Conservation (phyloP, 1,284 basidiomycete genomes). For the Kwoniella shivajii region DNA sequence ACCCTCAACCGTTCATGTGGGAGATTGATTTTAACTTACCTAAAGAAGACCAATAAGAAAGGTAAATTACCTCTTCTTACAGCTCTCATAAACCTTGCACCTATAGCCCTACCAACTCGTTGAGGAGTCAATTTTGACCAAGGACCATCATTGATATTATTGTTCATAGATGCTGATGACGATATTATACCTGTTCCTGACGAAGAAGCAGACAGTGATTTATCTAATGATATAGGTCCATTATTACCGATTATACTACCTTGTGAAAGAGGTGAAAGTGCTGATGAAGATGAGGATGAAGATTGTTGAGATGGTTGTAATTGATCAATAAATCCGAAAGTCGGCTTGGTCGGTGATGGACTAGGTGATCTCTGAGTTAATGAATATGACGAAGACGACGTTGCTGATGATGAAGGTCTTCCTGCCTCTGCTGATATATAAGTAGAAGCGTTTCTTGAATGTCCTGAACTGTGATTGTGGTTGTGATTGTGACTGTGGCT, state of each 20-base stretch:
- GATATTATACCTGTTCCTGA: neutral
- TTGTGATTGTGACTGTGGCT: too few species aligned
- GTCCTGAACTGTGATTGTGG: neutral
- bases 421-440: conserved; percentile 15
- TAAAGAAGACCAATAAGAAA: conserved; percentile 42
- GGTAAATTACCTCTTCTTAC: conserved; percentile 40
- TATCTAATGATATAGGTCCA: conserved; percentile 6
- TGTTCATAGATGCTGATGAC: too few species aligned
- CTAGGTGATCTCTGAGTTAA: conserved; percentile 12
- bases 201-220: neutral
- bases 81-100: conserved; percentile 26
- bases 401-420: conserved; percentile 1
- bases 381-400: neutral
- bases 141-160: too few species aligned
- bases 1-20: too few species aligned
- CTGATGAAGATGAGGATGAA: too few species aligned
- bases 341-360: conserved; percentile 15
- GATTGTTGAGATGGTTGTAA: neutral
- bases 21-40: too few species aligned
- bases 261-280: too few species aligned
- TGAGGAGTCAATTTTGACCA: conserved; percentile 18
- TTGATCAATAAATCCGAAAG: conserved; percentile 7
- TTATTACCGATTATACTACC: neutral
- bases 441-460: conserved; percentile 11
- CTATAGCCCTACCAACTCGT: conserved; percentile 36